Evolutionary conservation across 805 yeast species (phyloP).

Genomic region (Kodamaea kaohsiungensis): DNA sequence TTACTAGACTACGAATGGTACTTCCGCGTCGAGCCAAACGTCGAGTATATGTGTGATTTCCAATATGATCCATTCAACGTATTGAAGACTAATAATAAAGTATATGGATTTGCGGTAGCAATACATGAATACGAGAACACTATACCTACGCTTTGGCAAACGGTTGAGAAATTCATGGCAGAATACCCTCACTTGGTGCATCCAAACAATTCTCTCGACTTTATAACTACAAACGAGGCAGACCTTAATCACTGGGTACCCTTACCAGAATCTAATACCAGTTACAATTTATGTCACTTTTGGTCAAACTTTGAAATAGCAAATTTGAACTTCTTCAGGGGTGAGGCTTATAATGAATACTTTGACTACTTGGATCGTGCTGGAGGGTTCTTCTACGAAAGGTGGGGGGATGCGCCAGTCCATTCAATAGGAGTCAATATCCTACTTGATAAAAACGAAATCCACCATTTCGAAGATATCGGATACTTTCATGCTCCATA

Average conservation of each 20-base stretch:
- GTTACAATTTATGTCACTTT: conserved; percentile 61
- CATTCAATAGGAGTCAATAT: conserved; percentile 40
- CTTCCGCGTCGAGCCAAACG: conserved; percentile 64
- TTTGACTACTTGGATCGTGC: conserved; percentile 48
- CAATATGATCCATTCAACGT: conserved; percentile 53
- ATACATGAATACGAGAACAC: conserved; percentile 55
- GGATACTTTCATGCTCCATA: conserved; percentile 47
- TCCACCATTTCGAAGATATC: conserved; percentile 47
- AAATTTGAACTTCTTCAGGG: conserved; percentile 50
- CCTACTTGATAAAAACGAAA: conserved; percentile 35
- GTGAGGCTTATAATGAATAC: conserved; percentile 45
- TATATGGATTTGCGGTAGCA: conserved; percentile 52
- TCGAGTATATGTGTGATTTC: conserved; percentile 56
- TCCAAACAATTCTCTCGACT: conserved; percentile 46
- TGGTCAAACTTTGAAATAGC: conserved; percentile 67
- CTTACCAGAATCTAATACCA: conserved; percentile 12
- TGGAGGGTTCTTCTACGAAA: conserved; percentile 58
- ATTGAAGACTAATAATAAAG: conserved; percentile 43
- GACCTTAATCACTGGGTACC: conserved; percentile 23
- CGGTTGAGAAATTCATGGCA: conserved; percentile 46
- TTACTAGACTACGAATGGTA: conserved; percentile 52
- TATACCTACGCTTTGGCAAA: conserved; percentile 52
- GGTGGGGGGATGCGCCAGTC: conserved; percentile 62
- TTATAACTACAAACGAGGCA: conserved; percentile 46
- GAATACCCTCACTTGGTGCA: conserved; percentile 48